Conservation (phyloP, 495 filamentous ascomycete species). For the Aspergillus funiculosus region DNA sequence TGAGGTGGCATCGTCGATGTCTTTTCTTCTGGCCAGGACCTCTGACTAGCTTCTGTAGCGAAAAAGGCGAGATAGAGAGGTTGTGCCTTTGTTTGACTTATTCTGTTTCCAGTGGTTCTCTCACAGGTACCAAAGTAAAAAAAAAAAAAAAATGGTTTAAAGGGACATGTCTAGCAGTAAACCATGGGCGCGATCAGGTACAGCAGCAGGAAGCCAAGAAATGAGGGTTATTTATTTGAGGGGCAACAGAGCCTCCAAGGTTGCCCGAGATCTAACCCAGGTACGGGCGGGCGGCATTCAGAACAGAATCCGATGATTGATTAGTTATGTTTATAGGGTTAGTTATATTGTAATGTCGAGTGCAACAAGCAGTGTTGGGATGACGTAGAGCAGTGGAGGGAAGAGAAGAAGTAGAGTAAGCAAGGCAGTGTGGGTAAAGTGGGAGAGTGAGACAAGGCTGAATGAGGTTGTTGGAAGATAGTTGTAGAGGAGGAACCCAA, state of each 20-base stretch:
- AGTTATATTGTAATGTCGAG: background rate
- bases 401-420: conserved; percentile 4
- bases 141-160: conserved; percentile 1
- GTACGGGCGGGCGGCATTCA: conserved; percentile 4
- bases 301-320: background rate
- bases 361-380: background rate
- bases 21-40: background rate
- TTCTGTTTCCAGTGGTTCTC: background rate
- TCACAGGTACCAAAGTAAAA: conserved; percentile 1
- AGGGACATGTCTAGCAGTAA: conserved; percentile 12
- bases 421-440: conserved; percentile 6
- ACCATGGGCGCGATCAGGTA: background rate
- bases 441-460: conserved; percentile 3
- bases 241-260: conserved; percentile 1
- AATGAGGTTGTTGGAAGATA: background rate
- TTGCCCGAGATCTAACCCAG: conserved; percentile 1
- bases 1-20: conserved; percentile 29
- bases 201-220: background rate
- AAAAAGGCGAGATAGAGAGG: background rate
- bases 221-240: background rate
- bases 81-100: background rate
- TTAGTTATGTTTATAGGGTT: background rate
- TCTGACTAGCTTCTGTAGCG: no score
- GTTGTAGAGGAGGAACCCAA: conserved; percentile 1
- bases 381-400: conserved; percentile 9